These are phyloP conservation scores for Pinus tabuliformis DNA, from an alignment of 75 land plant genomes.

Conservation along the genomic window DNA sequence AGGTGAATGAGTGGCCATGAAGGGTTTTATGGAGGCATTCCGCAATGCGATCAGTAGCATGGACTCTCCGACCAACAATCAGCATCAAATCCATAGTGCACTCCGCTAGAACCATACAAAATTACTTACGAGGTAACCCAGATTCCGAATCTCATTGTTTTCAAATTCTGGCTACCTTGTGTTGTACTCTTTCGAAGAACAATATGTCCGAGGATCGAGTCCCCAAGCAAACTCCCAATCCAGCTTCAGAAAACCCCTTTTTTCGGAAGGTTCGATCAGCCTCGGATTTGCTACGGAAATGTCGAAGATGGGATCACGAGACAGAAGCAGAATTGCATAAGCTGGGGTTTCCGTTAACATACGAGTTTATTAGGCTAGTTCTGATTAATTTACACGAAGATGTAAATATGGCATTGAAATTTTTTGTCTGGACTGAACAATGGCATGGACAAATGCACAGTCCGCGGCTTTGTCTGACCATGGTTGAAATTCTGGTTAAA, in stretches of 20 bases:
- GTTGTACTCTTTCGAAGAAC: too few species aligned
- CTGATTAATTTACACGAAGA: background rate
- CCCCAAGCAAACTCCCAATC: conserved; percentile 44
- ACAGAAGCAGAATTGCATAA: background rate
- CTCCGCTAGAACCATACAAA: too few species aligned
- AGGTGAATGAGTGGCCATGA: too few species aligned
- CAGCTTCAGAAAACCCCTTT: background rate
- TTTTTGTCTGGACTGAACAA: conserved; percentile 4
- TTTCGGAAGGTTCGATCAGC: background rate
- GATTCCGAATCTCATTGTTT: too few species aligned
- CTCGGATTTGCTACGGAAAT: background rate
- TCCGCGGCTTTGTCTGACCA: background rate
- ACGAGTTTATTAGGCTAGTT: background rate
- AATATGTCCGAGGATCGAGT: conserved; percentile 30
- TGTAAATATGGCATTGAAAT: conserved; percentile 1
- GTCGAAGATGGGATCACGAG: background rate
- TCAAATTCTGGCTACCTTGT: too few species aligned
- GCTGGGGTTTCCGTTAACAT: conserved; percentile 2
- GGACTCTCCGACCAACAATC: too few species aligned
- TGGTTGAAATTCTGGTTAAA: background rate
- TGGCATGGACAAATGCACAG: background rate
- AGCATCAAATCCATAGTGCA: too few species aligned
- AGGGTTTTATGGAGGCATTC: too few species aligned
- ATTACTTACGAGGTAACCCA: too few species aligned
- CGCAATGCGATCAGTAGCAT: too few species aligned